Evolutionary conservation across 2,329 filamentous ascomycete species (phyloP).

Genomic region (Neocucurbitaria cava): DNA sequence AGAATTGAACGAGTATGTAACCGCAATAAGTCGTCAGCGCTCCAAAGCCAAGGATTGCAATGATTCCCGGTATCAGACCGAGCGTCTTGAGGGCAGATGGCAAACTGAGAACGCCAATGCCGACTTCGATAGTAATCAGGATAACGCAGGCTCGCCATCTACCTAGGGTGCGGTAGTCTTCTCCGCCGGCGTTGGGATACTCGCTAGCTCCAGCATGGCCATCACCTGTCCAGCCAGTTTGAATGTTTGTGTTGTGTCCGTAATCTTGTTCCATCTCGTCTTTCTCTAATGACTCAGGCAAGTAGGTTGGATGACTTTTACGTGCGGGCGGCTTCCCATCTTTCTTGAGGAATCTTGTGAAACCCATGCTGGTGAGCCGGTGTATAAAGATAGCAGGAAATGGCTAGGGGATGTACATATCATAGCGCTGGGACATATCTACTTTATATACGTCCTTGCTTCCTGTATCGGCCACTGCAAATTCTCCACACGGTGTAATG

Average conservation of each 20-base stretch:
- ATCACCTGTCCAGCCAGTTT: conserved; percentile 34
- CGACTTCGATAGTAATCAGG: conserved; percentile 40
- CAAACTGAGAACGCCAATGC: conserved; percentile 38
- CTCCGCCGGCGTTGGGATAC: conserved; percentile 24
- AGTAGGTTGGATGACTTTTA: conserved; percentile 18
- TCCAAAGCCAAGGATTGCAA: conserved; percentile 38
- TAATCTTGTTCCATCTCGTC: conserved; percentile 26
- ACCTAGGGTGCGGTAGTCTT: conserved; percentile 35
- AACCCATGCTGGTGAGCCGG: conserved; percentile 27
- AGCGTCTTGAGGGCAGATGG: conserved; percentile 38
- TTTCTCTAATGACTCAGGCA: conserved; percentile 28
- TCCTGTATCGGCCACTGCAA: conserved; percentile 38
- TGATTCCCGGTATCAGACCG: conserved; percentile 39
- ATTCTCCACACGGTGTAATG: conserved; percentile 25
- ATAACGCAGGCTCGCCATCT: conserved; percentile 40
- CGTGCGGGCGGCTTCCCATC: conserved; percentile 20
- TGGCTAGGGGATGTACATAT: conserved; percentile 2
- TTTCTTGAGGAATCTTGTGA: conserved; percentile 34
- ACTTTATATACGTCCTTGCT: conserved; percentile 26
- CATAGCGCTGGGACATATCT: conserved; percentile 8
- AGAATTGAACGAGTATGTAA: conserved; percentile 36
- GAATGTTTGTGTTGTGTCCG: conserved; percentile 33
- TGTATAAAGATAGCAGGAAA: background rate
- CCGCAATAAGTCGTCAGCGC: conserved; percentile 36
- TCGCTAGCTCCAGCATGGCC: conserved; percentile 28